Evolutionary conservation across 371 early-diverging fungal species (phyloP), one percentile per base, ranked within the genome.

Genomic region (Mucor indicus): DNA sequence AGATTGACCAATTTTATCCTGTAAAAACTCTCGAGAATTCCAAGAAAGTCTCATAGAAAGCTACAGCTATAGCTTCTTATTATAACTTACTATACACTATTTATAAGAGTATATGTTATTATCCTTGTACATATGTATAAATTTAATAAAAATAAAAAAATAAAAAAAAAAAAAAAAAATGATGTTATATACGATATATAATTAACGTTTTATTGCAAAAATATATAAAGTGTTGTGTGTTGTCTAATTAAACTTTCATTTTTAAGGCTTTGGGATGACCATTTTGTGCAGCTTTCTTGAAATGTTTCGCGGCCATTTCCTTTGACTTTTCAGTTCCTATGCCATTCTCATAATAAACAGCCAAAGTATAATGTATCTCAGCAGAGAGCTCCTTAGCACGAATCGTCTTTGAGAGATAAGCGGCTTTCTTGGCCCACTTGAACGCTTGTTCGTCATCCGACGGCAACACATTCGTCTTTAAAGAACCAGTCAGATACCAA

Each of bases 401-500:
- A 7, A 46, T 20, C 8, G 27, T 7, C 27, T 38, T 50, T 0
- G 55, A 86, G 4, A 90, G 82, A 17, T 36, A 20, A 15, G 54
- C 80, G 62, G 38, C 84, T 63, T 15, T 89, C 81, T 89, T 84
- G 81, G 61, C 65, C 65, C 65, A 65, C 38, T 82, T 55, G 49
- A 84, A 92, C 2, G 92, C 92, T 50, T 89, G 81, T 10, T 69
- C 69, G 55, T 92, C 92, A 36, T 77, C 79, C 57, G 86, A 89
- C 48, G 67, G 64, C 60, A 92, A 53, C 7, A 82, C 64, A 4
- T 79, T 77, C 32, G 86, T 86, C 8, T 56, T 50, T 21, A 57
- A 12, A 61, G 77, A 48, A 72, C 95, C 94, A 1, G 92, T 91
- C 49, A 94, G 68, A 55, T 91, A 93, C 90, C 92, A 92, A 1